Evolutionary conservation across 345 rosid genomes (phyloP).

Genomic region (Populus deltoides): DNA sequence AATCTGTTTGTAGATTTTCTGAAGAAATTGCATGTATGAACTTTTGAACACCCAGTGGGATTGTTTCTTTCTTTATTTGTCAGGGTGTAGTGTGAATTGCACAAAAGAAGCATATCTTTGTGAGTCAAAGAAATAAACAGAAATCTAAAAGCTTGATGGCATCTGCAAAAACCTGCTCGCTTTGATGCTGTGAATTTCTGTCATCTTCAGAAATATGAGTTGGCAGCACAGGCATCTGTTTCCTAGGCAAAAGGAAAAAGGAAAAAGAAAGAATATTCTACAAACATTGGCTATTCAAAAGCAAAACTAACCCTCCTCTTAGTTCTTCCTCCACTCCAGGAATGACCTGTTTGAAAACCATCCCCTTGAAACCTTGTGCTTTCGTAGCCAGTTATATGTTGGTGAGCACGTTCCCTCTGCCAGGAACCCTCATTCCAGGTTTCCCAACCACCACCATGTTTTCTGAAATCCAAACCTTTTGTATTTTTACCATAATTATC

Average conservation of each 20-base stretch:
- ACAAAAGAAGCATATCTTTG: background rate
- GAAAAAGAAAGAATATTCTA: background rate
- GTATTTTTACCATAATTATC: constrained; percentile 15
- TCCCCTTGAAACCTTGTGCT: constrained; percentile 40
- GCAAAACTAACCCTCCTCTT: constrained; percentile 48
- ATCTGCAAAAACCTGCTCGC: background rate
- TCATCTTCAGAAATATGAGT: too few species aligned
- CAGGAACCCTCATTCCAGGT: constrained; percentile 33
- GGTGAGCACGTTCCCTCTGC: constrained; percentile 49
- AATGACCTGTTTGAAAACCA: constrained; percentile 26
- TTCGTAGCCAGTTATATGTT: constrained; percentile 26
- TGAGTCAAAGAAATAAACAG: background rate
- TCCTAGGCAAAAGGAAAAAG: background rate
- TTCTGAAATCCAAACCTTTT: constrained; percentile 31
- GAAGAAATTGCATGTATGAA: too few species aligned
- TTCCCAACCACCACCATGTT: constrained; percentile 34
- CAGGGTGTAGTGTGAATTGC: background rate
- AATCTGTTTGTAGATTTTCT: background rate
- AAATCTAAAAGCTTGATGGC: background rate
- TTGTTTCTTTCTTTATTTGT: background rate
- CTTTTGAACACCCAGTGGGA: background rate
- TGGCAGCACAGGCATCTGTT: background rate
- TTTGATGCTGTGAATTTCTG: background rate
- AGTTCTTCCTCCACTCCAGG: constrained; percentile 25
- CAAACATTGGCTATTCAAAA: constrained; percentile 14